phyloP scores from a whole-genome alignment of 2,329 filamentous ascomycete genomes.

The Huntiella bhutanensis region DNA sequence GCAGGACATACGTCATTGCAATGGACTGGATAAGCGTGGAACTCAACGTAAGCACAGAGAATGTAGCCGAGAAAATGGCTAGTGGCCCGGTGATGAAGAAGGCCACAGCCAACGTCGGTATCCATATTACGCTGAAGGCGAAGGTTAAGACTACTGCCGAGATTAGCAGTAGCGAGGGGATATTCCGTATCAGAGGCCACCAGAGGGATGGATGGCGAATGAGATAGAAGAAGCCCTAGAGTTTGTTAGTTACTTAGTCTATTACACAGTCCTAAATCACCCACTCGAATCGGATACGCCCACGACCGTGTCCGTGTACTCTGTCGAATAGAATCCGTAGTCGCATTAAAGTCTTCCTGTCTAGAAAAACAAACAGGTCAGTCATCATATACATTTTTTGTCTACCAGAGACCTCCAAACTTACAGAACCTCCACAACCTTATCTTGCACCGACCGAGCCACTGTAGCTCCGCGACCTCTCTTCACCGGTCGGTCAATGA shows the following conservation, averaged over 20 bases:
- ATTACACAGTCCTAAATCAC: background rate
- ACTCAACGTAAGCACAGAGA: constrained; percentile 47
- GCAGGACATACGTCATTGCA: constrained; percentile 54
- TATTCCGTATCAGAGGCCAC: constrained; percentile 36
- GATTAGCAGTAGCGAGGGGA: constrained; percentile 45
- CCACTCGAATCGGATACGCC: constrained; percentile 63
- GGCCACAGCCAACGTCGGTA: constrained; percentile 66
- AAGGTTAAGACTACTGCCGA: constrained; percentile 51
- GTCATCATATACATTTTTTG: background rate
- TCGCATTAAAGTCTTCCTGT: constrained; percentile 6
- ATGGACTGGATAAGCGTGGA: constrained; percentile 37
- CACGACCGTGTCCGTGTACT: constrained; percentile 1
- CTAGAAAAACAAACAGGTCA: background rate
- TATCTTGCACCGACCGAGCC: too few species aligned
- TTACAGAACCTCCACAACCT: too few species aligned
- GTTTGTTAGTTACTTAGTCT: background rate
- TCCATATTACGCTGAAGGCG: constrained; percentile 81
- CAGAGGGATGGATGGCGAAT: constrained; percentile 34
- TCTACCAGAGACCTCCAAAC: too few species aligned
- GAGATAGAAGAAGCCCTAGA: constrained; percentile 42
- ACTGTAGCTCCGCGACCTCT: too few species aligned
- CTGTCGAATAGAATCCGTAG: constrained; percentile 2
- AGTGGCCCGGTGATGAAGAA: constrained; percentile 71
- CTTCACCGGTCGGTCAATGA: too few species aligned
- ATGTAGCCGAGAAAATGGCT: constrained; percentile 51